Evolutionary conservation across 495 filamentous ascomycete species (phyloP).

Genomic region (Hypoxylon subgilvum): DNA sequence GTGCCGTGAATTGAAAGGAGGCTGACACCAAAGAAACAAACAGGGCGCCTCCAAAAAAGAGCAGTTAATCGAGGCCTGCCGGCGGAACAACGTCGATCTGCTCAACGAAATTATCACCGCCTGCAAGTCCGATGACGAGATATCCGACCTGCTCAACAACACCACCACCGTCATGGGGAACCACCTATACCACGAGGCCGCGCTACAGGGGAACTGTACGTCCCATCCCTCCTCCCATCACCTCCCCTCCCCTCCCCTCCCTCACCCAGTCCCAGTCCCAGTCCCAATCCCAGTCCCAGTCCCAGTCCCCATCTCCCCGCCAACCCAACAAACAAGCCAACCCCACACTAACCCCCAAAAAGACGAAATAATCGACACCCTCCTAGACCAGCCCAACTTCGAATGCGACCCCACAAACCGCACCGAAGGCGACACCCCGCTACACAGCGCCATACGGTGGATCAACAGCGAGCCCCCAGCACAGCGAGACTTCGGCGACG

Average conservation of each 20-base stretch:
- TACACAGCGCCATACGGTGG: slow-evolving; percentile 86
- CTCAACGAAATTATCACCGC: slow-evolving; percentile 66
- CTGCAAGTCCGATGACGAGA: slow-evolving; percentile 50
- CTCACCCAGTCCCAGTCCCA: background rate
- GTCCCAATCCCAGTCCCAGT: background rate
- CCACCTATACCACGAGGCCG: slow-evolving; percentile 87
- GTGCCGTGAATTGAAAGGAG: too few species aligned
- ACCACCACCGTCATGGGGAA: slow-evolving; percentile 85
- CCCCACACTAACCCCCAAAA: slow-evolving; percentile 1
- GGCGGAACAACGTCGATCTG: slow-evolving; percentile 87
- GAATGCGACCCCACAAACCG: slow-evolving; percentile 90
- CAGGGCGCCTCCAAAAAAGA: slow-evolving; percentile 88
- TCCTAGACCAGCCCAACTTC: slow-evolving; percentile 92
- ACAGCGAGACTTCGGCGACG: slow-evolving; percentile 67
- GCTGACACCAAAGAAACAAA: slow-evolving; percentile 6
- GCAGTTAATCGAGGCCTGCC: slow-evolving; percentile 88
- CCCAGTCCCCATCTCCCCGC: background rate
- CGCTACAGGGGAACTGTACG: slow-evolving; percentile 80
- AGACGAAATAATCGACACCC: slow-evolving; percentile 89
- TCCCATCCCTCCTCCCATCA: background rate
- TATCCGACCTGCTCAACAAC: slow-evolving; percentile 78
- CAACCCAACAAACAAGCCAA: background rate
- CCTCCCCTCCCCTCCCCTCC: background rate
- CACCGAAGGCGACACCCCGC: slow-evolving; percentile 83
- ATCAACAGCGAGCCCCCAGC: slow-evolving; percentile 68